These are phyloP conservation scores for Rubia balearica DNA, from an alignment of 305 asterid genomes.

Conservation along the genomic window DNA sequence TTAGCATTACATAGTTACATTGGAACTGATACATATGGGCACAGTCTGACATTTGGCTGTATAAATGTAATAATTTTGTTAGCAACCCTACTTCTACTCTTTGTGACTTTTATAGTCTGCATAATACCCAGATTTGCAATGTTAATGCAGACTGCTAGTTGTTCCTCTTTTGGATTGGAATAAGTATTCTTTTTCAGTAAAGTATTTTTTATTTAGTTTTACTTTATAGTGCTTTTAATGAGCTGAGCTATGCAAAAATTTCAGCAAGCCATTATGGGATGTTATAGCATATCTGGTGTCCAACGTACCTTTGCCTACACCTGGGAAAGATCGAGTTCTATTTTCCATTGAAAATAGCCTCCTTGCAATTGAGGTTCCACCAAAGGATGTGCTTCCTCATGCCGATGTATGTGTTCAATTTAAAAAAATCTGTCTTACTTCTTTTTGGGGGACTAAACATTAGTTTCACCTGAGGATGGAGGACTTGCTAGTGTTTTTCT, in stretches of 20 bases:
- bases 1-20: background rate
- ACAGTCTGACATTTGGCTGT: background rate
- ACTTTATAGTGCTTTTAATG: slow-evolving; percentile 17
- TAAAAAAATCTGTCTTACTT: background rate
- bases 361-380: slow-evolving; percentile 90
- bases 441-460: background rate
- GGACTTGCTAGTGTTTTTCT: background rate
- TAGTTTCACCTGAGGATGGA: background rate
- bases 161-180: background rate
- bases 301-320: slow-evolving; percentile 85
- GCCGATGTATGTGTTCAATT: slow-evolving; percentile 70
- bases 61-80: background rate
- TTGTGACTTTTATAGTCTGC: background rate
- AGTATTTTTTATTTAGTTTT: background rate
- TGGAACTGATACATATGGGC: background rate
- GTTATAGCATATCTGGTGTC: slow-evolving; percentile 64
- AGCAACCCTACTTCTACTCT: background rate
- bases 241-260: slow-evolving; percentile 35
- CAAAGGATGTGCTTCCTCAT: slow-evolving; percentile 87
- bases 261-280: slow-evolving; percentile 96
- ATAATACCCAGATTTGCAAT: background rate
- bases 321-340: slow-evolving; percentile 83
- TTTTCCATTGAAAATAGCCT: slow-evolving; percentile 81
- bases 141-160: background rate
- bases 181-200: background rate